Base-by-base conservation (phyloP, 1,284 basidiomycete species). In the Cerrena zonata region DNA sequence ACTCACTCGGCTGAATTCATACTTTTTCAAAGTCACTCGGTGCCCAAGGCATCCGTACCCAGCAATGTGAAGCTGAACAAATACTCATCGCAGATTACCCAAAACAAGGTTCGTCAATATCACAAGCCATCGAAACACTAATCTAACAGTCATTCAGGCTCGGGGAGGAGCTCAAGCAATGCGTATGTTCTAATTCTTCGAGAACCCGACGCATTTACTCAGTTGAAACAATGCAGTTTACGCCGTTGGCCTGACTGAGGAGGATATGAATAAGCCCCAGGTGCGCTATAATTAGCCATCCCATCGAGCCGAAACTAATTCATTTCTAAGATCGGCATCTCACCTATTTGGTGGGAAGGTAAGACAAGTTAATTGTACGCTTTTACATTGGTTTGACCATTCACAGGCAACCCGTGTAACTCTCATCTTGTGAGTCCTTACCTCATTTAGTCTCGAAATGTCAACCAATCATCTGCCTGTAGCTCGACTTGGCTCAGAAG, bases 341-440 rank as follows among this genome's bases (percentile, higher is more conserved):
- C 86, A 30, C 84, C 87, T 2, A 77, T 91, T 48, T 91, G 89
- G 89, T 91, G 89, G 87, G 89, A 90, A 77, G 88, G 87, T 86
- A 55, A 52, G 73, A 19, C n/a, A 18, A 34, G 7, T 7, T 7
- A 34, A 34, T 34, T 7, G 30, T 34, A 7, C 7, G 7, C 30
- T 7, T 34, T 34, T 34, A 15, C 15, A 15, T 45, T 23, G 23
- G 23, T 24, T 19, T 24, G 40, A 34, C 30, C 15, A 7, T 34
- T n/a, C 26, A 39, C 51, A 84, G 86, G 89, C 23, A 91, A 91
- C 63, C 88, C 89, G 4, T 91, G 89, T 64, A 91, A 91, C 62
- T 77, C 74, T 37, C 88, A 91, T 62, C 74, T 91, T 37, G 86
- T 86, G 63, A 58, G 77, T 55, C 21, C n/a, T 30, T 37, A 25